A percentile compares a stretch with the other conserved stretches of the same genome.
Evolutionary conservation across 371 early-diverging fungal species (phyloP).

Genomic region (Catenaria anguillulae): DNA sequence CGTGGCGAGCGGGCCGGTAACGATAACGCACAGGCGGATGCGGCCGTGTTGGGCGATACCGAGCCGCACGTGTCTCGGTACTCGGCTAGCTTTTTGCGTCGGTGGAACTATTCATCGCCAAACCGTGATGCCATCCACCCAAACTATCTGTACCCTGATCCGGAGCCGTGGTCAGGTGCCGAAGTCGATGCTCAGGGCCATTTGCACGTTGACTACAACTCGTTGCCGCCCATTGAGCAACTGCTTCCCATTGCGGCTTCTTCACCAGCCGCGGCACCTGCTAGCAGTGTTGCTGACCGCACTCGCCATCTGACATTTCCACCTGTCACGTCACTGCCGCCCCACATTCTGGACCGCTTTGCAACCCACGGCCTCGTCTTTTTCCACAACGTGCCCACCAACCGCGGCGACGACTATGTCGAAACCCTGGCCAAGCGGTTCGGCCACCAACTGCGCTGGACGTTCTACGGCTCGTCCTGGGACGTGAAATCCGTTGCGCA

Average conservation of each 20-base stretch:
- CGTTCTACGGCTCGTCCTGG: constrained; percentile 72
- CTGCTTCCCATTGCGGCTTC: not conserved
- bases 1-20: not conserved
- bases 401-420: constrained; percentile 27
- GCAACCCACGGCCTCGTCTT: constrained; percentile 58
- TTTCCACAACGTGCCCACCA: constrained; percentile 46
- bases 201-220: constrained; percentile 41
- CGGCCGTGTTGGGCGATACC: not conserved
- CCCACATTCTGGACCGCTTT: constrained; percentile 35
- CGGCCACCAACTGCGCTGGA: constrained; percentile 50
- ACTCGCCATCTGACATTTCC: not conserved
- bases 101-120: constrained; percentile 3
- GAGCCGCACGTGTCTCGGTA: not conserved
- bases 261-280: no score
- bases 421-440: constrained; percentile 50
- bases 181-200: constrained; percentile 23
- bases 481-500: constrained; percentile 64
- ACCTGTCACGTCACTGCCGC: not conserved
- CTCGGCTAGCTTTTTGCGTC: not conserved
- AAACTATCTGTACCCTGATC: constrained; percentile 30
- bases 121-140: constrained; percentile 13
- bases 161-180: constrained; percentile 7
- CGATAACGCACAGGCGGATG: not conserved
- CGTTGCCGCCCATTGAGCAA: constrained; percentile 17
- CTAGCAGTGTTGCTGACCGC: not conserved